Evolutionary conservation across 225 moss, liverwort and hornwort genomes (phyloP).

Genomic region (Polytrichum commune): DNA sequence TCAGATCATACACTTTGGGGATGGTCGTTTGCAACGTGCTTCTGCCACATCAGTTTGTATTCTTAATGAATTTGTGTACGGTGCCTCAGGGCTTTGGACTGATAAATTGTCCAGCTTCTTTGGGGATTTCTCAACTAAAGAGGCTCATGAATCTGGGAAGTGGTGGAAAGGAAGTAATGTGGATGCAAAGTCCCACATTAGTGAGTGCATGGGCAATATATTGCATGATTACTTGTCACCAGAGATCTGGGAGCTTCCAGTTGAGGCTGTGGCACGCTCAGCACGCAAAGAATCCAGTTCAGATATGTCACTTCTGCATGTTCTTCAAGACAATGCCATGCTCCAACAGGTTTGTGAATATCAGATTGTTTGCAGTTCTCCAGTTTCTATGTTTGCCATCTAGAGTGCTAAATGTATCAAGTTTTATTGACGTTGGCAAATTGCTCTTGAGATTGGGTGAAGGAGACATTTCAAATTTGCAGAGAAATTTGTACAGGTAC

Average conservation of each 20-base stretch:
- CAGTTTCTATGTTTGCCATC: too few relatives aligned
- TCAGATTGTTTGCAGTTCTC: not conserved
- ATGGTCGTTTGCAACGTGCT: conserved; percentile 58
- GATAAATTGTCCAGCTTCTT: conserved; percentile 47
- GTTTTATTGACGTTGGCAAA: too few relatives aligned
- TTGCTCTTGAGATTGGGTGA: not conserved
- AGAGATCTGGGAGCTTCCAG: conserved; percentile 86
- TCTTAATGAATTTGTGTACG: conserved; percentile 79
- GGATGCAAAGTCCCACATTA: conserved; percentile 38
- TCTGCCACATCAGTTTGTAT: conserved; percentile 83
- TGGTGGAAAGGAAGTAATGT: conserved; percentile 47
- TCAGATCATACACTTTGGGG: conserved; percentile 33
- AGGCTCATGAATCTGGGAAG: conserved; percentile 23
- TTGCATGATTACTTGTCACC: conserved; percentile 75
- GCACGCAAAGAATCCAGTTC: conserved; percentile 18
- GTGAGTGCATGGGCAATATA: conserved; percentile 67
- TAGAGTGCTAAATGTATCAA: too few relatives aligned
- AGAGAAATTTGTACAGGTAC: conserved; percentile 45
- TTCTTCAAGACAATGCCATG: conserved; percentile 77
- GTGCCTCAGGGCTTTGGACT: conserved; percentile 80
- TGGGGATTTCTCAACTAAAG: conserved; percentile 30
- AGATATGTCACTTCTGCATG: conserved; percentile 44
- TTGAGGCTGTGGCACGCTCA: conserved; percentile 35
- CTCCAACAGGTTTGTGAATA: conserved; percentile 69
- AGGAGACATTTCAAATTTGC: not conserved